Evolutionary conservation across 768 basidiomycete genomes (phyloP), one percentile per base, ranked within the genome.

Genomic region (Neoboletus magnificus): DNA sequence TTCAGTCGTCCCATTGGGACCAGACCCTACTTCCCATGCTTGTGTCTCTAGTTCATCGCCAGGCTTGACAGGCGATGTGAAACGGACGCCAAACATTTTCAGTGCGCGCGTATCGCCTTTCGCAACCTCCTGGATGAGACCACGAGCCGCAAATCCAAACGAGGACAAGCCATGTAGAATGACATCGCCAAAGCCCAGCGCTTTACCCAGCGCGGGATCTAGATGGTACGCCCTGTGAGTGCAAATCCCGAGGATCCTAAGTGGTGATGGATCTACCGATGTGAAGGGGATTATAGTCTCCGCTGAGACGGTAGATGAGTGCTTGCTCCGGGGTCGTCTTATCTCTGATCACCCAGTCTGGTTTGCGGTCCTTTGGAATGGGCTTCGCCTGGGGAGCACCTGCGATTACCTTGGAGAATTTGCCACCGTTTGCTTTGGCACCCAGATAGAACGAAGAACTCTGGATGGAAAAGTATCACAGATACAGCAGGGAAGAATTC

Each of bases 151-250:
- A 66, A 92, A 92, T 11, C 92, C 92, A 66, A 82, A 93, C 0
- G 87, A 83, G 20, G 87, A 85, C 25, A 94, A 78, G 29, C 92
- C 92, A 65, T 95, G 92, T 3, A 94, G 79, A 63, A 95, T 93
- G 36, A 87, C 83, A 46, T 86, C 92, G 3, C 89, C 89, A 63
- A 95, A 93, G 12, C 91, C 90, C 18, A 84, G 77, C 9, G 76
- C 77, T 59, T 83, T 68, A n/a, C 91, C 92, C 37, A 90, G 82
- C 15, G 64, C 69, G 1, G 91, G 89, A 74, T 93, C 91, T 88
- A 66, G 3, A 49, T 23, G 15, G 30, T 16, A 30, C 5, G 13
- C 13, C 15, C 1, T 12, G 23, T 55, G 36, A 52, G 48, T 3
- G 15, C 27, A 57, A 22, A 22, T 13, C 6, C 18, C 20, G 12